Conservation (phyloP, 805 yeast genomes). For the Saccharomycopsis javanensis region DNA sequence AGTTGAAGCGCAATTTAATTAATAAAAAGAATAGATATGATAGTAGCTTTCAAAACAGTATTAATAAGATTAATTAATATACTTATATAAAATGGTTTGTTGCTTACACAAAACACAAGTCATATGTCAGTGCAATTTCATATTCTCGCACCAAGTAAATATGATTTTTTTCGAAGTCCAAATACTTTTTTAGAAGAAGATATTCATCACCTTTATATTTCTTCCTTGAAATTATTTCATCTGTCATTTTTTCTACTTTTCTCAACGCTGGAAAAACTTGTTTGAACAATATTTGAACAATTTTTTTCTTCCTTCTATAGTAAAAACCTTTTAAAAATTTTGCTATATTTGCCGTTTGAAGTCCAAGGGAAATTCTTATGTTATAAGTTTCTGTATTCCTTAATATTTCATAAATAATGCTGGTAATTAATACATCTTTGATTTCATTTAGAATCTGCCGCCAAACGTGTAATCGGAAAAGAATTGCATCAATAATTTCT, state of each 20-base stretch:
- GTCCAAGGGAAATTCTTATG: no score
- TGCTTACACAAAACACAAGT: neutral
- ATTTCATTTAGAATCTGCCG: neutral
- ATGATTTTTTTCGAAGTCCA: neutral
- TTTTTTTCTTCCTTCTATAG: neutral
- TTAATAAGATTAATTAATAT: no score
- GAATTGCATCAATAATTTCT: neutral
- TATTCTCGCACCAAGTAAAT: neutral
- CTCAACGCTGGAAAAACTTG: neutral
- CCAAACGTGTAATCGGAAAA: neutral
- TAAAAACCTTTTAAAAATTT: neutral
- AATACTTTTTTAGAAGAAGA: neutral
- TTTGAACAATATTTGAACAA: neutral
- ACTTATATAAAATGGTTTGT: no score
- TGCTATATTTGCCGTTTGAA: neutral
- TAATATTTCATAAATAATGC: neutral
- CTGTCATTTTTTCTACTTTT: neutral
- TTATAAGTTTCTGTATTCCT: neutral
- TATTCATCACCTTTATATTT: neutral
- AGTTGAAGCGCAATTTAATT: no score
- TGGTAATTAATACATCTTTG: neutral
- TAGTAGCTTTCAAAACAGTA: no score
- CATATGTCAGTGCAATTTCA: neutral
- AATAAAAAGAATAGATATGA: no score
- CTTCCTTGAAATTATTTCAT: neutral